Conservation (phyloP, 139 green algal species). For the Choricystis sp. region DNA sequence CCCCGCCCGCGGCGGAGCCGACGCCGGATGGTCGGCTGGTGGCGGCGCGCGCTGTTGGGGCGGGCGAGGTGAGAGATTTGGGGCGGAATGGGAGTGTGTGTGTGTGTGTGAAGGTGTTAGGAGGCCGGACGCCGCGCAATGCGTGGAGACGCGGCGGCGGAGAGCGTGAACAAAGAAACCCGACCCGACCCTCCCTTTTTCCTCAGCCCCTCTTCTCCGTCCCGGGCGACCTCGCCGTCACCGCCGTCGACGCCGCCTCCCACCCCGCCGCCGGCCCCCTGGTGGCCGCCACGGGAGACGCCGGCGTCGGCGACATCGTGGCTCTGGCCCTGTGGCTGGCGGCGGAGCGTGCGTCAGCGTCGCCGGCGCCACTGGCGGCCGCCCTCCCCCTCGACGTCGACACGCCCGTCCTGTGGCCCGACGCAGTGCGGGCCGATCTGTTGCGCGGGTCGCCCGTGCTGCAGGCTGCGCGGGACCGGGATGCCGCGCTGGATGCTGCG, state of each 20-base stretch:
- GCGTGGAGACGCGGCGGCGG: no score
- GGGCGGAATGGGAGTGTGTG: no score
- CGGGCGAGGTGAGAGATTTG: slow-evolving; percentile 12
- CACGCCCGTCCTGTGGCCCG: slow-evolving; percentile 40
- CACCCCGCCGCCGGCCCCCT: slow-evolving; percentile 34
- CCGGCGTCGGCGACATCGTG: slow-evolving; percentile 57
- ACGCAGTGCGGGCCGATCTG: slow-evolving; percentile 24
- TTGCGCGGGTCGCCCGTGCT: slow-evolving; percentile 36
- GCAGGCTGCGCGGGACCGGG: slow-evolving; percentile 23
- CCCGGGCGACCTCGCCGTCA: slow-evolving; percentile 54
- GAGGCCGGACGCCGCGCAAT: no score
- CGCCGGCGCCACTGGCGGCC: slow-evolving; percentile 14
- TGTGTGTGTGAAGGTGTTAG: no score
- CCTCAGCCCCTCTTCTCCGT: slow-evolving; percentile 12
- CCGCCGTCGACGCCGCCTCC: slow-evolving; percentile 51
- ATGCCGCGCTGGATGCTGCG: slow-evolving; percentile 33
- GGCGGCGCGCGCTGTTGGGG: neutral
- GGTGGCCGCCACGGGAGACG: no score
- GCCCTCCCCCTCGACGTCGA: slow-evolving; percentile 17
- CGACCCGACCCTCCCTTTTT: no score
- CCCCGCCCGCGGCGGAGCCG: neutral
- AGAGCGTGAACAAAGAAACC: no score
- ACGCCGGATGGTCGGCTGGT: neutral
- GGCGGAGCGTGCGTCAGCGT: slow-evolving; percentile 31
- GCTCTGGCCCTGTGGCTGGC: slow-evolving; percentile 75